A percentile compares a stretch with the other conserved stretches of the same genome.
phyloP scores from a whole-genome alignment of 208 protist species.

The Porcisia hertigi region DNA sequence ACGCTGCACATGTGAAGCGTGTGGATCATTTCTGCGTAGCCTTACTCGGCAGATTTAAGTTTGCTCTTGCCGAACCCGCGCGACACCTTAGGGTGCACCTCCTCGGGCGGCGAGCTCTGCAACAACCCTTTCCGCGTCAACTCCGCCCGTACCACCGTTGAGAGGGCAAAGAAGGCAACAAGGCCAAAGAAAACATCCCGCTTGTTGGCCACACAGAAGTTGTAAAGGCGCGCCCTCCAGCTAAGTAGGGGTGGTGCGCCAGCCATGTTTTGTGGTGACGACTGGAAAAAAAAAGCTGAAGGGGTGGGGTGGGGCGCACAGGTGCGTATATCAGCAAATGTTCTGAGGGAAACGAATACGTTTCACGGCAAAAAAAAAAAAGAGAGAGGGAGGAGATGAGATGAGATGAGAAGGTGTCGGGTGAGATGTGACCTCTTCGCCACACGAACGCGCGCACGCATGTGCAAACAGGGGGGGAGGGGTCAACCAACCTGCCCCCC shows the following conservation, averaged over 20 bases:
- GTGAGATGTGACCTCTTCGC: too few relatives aligned
- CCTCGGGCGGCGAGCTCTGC: constrained; percentile 24
- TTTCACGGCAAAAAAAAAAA: not conserved
- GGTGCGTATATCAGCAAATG: not conserved
- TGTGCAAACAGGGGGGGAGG: too few relatives aligned
- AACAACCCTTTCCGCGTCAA: constrained; percentile 57
- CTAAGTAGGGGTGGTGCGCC: constrained; percentile 2
- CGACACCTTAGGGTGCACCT: constrained; percentile 41
- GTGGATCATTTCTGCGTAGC: not conserved
- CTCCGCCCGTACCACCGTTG: constrained; percentile 48
- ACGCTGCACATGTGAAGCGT: not conserved
- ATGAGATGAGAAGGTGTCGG: not conserved
- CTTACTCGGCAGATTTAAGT: constrained; percentile 17
- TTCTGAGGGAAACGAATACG: not conserved
- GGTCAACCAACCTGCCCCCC: too few relatives aligned
- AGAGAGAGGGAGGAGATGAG: not conserved
- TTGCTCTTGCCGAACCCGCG: constrained; percentile 48
- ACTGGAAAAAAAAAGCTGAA: not conserved
- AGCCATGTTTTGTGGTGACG: constrained; percentile 1
- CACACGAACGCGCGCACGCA: too few relatives aligned
- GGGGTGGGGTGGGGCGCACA: not conserved
- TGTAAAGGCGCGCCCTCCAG: constrained; percentile 29
- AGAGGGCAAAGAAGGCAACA: constrained; percentile 53
- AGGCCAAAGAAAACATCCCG: constrained; percentile 64
- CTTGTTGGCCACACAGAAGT: constrained; percentile 41